A percentile compares a stretch with the other conserved stretches of the same genome.
These are phyloP conservation scores for Teunomyces cretensis DNA, from an alignment of 805 yeast genomes.

Conservation along the genomic window DNA sequence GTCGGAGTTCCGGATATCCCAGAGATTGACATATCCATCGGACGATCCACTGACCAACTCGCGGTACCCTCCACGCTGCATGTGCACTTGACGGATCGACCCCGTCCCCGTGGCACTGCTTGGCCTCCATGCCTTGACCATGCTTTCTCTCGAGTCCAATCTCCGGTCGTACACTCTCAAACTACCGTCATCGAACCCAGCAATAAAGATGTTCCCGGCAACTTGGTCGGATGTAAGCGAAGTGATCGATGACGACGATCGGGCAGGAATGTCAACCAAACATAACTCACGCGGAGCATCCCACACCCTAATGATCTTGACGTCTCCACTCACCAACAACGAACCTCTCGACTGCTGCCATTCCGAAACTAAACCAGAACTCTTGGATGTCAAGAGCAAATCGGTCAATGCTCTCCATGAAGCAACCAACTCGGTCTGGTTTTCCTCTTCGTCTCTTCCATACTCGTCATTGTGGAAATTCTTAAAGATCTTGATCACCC, in stretches of 20 bases:
- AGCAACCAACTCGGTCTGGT: conserved; percentile 59
- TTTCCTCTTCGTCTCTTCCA: conserved; percentile 6
- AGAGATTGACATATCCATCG: conserved; percentile 79
- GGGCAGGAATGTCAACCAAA: conserved; percentile 82
- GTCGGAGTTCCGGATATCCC: conserved; percentile 81
- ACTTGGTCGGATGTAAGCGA: conserved; percentile 93
- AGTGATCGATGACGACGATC: conserved; percentile 86
- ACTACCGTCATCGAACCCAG: conserved; percentile 91
- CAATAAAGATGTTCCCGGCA: conserved; percentile 84
- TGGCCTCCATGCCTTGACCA: conserved; percentile 77
- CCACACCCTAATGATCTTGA: conserved; percentile 88
- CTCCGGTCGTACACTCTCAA: conserved; percentile 90
- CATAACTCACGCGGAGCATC: conserved; percentile 94
- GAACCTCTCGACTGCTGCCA: conserved; percentile 98
- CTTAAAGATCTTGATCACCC: conserved; percentile 84
- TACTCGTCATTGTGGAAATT: conserved; percentile 55
- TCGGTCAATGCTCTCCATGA: conserved; percentile 95
- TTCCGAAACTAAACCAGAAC: conserved; percentile 82
- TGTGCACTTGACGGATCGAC: conserved; percentile 75
- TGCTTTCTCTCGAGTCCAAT: conserved; percentile 76
- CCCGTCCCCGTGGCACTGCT: conserved; percentile 32
- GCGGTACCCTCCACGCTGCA: conserved; percentile 96
- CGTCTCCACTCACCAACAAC: conserved; percentile 90
- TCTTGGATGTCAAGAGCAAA: conserved; percentile 72
- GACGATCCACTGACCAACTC: conserved; percentile 82